Conservation (phyloP, 2,329 filamentous ascomycete species). For the Immersiporthe knoxdaviesiana region DNA sequence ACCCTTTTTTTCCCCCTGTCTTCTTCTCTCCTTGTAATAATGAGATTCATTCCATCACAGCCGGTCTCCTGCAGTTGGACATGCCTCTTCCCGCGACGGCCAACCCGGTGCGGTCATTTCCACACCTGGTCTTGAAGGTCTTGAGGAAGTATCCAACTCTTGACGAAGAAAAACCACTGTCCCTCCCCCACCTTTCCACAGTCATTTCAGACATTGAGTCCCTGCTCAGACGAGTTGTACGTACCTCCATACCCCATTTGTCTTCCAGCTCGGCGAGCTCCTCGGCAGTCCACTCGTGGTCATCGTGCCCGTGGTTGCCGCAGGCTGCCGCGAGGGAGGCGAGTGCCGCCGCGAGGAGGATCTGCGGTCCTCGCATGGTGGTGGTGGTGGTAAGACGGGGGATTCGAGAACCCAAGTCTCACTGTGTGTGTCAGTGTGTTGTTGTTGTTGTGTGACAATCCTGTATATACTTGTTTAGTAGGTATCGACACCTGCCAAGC, state of each 20-base stretch:
- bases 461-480: not conserved
- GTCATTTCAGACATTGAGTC: constrained; percentile 1
- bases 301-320: constrained; percentile 42
- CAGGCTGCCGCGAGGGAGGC: constrained; percentile 38
- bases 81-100: not conserved
- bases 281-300: constrained; percentile 53
- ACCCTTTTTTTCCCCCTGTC: too few species aligned
- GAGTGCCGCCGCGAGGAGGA: constrained; percentile 30
- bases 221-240: constrained; percentile 30
- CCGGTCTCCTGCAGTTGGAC: not conserved
- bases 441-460: not conserved
- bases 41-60: not conserved
- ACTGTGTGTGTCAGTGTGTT: not conserved
- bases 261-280: constrained; percentile 56
- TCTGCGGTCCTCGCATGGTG: constrained; percentile 34
- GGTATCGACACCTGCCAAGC: not conserved
- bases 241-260: constrained; percentile 62
- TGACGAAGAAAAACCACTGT: not conserved
- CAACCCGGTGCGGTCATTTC: not conserved
- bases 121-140: too few species aligned
- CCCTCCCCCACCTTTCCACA: not conserved
- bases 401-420: not conserved
- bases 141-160: not conserved
- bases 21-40: not conserved
- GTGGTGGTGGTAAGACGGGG: not conserved